Evolutionary conservation across 2,329 filamentous ascomycete genomes (phyloP), one percentile per base, ranked within the genome.

Genomic region (Boeremia lycopersici): DNA sequence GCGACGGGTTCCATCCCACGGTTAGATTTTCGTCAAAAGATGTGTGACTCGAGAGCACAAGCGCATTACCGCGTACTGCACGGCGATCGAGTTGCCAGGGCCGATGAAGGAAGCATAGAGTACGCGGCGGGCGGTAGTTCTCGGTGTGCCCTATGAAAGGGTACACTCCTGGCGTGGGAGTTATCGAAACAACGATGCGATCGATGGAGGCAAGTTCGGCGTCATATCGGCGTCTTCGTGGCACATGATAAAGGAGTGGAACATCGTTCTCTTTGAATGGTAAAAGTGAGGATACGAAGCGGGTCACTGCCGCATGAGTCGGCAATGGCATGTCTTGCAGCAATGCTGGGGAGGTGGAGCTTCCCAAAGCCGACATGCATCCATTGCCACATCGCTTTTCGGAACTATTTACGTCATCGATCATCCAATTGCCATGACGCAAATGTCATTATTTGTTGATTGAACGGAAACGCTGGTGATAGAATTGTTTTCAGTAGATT

Each of bases 1-100:
- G 57, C 6, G 62, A 62, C 4, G 60, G 48, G 38, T 77, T 78
- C 67, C 70, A 76, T 7, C 74, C 75, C 6, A 76, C 71, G 2
- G 75, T 77, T 33, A 77, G 56, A 10, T 71, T 51, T 51, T 77
- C 73, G 39, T 77, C 74, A 39, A 77, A 76, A 6, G 68, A 67
- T 7, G 64, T 69, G 38, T 77, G 74, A 56, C 69, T 73, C 7
- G 73, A 65, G 9, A 76, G 59, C 11, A 75, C 67, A 33, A 73
- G 60, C 1, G 65, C 63, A 17, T 64, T 65, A 44, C 55, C 61
- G 38, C 64, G 63, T 28, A 74, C 59, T 26, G 61, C 62, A 15
- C 62, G 60, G 12, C 69, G 63, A 36, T 71, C 65, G 35, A 74
- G 69, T 4, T 56, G 57, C 54, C 69, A 73, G 6, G 71, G 72